Percentiles rank a stretch among this genome's conserved stretches.
These are phyloP conservation scores for Agaricales sp. DNA, from an alignment of 1,284 basidiomycete genomes.

Conservation along the genomic window DNA sequence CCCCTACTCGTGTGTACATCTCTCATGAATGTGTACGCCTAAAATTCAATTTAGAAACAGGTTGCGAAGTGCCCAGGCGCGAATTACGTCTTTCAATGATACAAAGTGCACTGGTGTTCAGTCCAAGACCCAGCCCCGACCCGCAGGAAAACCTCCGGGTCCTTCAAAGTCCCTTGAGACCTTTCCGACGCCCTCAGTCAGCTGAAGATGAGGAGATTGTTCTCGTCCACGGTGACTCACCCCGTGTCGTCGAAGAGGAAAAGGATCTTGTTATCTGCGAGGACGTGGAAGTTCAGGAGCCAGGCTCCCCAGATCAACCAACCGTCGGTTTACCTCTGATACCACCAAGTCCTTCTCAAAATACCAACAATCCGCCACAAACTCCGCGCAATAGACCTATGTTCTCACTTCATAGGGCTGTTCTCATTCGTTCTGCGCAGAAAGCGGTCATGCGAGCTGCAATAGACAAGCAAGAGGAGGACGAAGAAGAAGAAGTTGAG, in stretches of 20 bases:
- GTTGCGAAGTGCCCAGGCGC: constrained; percentile 22
- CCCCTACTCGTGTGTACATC: constrained; percentile 32
- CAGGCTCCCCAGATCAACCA: constrained; percentile 8
- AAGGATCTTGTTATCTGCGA: constrained; percentile 63
- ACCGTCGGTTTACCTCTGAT: constrained; percentile 12
- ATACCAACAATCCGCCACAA: constrained; percentile 9
- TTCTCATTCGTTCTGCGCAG: constrained; percentile 59
- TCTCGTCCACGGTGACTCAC: constrained; percentile 55
- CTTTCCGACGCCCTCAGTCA: constrained; percentile 15
- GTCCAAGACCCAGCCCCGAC: constrained; percentile 46
- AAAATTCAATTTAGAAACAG: constrained; percentile 2
- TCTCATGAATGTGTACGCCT: constrained; percentile 2
- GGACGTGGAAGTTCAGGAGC: constrained; percentile 32
- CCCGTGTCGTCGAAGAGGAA: constrained; percentile 58
- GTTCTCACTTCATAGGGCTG: constrained; percentile 52
- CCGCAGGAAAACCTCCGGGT: constrained; percentile 52
- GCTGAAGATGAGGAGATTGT: constrained; percentile 39
- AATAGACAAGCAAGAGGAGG: constrained; percentile 30
- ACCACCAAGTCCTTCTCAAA: constrained; percentile 9
- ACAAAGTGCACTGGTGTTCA: constrained; percentile 59
- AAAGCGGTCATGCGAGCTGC: constrained; percentile 32
- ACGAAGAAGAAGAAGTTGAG: constrained; percentile 31
- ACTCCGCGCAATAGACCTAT: constrained; percentile 21
- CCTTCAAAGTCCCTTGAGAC: constrained; percentile 47
- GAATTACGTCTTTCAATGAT: constrained; percentile 65